phyloP scores from a whole-genome alignment of 2,329 filamentous ascomycete species.

The Beauveria varroae region DNA sequence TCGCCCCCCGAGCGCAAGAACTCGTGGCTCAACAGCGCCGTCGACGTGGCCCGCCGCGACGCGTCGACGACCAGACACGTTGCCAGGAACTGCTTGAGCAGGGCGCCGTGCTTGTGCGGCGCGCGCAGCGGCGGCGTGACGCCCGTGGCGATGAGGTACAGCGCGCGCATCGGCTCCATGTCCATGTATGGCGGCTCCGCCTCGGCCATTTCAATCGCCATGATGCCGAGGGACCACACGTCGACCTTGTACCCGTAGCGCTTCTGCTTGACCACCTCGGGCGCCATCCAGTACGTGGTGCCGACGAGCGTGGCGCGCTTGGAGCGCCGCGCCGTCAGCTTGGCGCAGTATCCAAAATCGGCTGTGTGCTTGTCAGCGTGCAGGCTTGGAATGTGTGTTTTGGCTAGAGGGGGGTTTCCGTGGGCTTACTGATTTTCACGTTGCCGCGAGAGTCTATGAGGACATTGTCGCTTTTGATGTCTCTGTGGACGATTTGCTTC shows the following conservation, averaged over 20 bases:
- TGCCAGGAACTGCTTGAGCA: conserved; percentile 92
- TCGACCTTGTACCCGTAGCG: conserved; percentile 98
- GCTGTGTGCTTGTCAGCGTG: conserved; percentile 43
- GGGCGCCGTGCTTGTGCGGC: conserved; percentile 93
- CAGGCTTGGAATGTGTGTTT: too few species aligned
- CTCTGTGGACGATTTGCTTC: conserved; percentile 95
- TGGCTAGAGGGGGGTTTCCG: too few species aligned
- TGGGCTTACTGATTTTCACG: conserved; percentile 85
- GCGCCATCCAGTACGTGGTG: conserved; percentile 99
- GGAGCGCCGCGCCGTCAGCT: conserved; percentile 90
- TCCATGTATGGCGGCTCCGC: conserved; percentile 96
- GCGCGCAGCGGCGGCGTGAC: conserved; percentile 95
- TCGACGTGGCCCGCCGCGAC: conserved; percentile 82
- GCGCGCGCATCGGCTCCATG: conserved; percentile 92
- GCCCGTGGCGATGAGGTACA: conserved; percentile 97
- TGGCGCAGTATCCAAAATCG: conserved; percentile 98
- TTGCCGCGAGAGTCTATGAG: conserved; percentile 87
- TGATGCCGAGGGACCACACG: conserved; percentile 98
- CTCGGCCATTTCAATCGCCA: conserved; percentile 99
- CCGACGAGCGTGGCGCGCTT: conserved; percentile 99
- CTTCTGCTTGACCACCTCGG: conserved; percentile 98
- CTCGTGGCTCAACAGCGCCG: conserved; percentile 83
- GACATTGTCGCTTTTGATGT: conserved; percentile 99
- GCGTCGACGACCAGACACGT: conserved; percentile 96
- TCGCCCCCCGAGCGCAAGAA: conserved; percentile 93